These are phyloP conservation scores for Phytophthora sansomeana DNA, from an alignment of 352 stramenopile genomes.

Conservation along the genomic window DNA sequence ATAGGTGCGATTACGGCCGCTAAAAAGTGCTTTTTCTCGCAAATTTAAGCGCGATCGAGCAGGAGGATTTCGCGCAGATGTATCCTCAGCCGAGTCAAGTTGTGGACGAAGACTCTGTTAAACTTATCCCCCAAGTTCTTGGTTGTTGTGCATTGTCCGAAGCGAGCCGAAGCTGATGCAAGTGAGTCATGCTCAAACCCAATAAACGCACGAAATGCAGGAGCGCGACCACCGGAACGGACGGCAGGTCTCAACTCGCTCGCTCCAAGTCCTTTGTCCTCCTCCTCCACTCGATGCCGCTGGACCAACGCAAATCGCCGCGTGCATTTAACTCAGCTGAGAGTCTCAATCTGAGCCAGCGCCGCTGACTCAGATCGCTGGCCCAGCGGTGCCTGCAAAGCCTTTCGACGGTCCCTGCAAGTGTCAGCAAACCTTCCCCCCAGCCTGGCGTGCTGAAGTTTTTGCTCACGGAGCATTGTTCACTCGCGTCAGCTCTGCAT, in stretches of 20 bases:
- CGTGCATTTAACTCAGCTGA: not conserved
- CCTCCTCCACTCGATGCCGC: no score
- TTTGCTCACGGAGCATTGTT: no score
- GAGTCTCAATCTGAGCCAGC: not conserved
- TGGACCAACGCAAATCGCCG: no score
- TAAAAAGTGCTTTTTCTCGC: conserved; percentile 28
- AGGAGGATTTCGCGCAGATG: no score
- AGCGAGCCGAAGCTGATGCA: not conserved
- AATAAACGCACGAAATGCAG: not conserved
- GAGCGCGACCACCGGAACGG: not conserved
- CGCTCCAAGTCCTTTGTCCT: no score
- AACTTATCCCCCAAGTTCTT: no score
- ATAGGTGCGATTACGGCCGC: conserved; percentile 32
- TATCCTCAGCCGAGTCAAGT: no score
- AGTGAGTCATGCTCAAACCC: not conserved
- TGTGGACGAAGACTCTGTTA: no score
- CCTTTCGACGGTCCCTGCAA: not conserved
- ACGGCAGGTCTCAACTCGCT: not conserved
- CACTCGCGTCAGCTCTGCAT: not conserved
- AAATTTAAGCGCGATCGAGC: no score
- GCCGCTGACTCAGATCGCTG: no score
- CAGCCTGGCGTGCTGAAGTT: not conserved
- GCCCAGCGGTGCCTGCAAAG: not conserved
- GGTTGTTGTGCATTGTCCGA: not conserved
- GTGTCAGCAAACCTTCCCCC: no score